These are phyloP conservation scores for Russula ochroleuca DNA, from an alignment of 768 basidiomycete species.

Conservation along the genomic window DNA sequence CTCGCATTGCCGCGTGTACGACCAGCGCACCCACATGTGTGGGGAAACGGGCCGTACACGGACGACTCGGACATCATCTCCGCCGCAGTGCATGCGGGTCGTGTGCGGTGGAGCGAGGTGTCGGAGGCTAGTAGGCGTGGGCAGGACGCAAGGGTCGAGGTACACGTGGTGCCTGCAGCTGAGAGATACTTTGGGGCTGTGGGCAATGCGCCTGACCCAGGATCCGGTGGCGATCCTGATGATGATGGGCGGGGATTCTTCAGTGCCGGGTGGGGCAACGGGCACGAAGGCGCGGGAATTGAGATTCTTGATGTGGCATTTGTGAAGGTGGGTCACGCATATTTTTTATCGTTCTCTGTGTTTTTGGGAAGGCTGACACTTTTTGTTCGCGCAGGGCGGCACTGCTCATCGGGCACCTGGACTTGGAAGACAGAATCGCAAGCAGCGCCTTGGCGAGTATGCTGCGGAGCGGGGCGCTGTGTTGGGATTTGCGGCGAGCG, in stretches of 20 bases:
- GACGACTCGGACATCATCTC: constrained; percentile 72
- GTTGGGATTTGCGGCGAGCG: constrained; percentile 30
- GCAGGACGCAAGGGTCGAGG: constrained; percentile 41
- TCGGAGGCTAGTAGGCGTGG: constrained; percentile 38
- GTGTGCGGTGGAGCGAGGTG: constrained; percentile 43
- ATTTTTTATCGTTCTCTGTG: neutral
- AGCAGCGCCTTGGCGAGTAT: constrained; percentile 66
- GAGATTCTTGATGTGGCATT: constrained; percentile 65
- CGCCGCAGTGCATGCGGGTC: constrained; percentile 64
- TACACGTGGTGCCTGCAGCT: constrained; percentile 41
- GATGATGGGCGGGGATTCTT: constrained; percentile 58
- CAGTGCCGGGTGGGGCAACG: constrained; percentile 75
- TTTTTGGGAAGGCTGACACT: neutral
- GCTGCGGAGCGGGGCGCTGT: constrained; percentile 53
- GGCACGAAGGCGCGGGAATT: constrained; percentile 72
- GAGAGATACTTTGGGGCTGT: constrained; percentile 45
- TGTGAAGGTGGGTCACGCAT: constrained; percentile 44
- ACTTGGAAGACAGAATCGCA: constrained; percentile 53
- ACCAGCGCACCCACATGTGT: constrained; percentile 54
- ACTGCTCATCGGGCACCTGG: constrained; percentile 50
- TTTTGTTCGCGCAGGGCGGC: constrained; percentile 39
- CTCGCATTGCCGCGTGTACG: constrained; percentile 53
- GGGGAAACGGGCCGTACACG: constrained; percentile 68
- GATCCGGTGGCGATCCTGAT: constrained; percentile 33
- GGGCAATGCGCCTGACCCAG: constrained; percentile 32